Base-by-base conservation (phyloP, 2,329 filamentous ascomycete species). In the Fusarium setosum region DNA sequence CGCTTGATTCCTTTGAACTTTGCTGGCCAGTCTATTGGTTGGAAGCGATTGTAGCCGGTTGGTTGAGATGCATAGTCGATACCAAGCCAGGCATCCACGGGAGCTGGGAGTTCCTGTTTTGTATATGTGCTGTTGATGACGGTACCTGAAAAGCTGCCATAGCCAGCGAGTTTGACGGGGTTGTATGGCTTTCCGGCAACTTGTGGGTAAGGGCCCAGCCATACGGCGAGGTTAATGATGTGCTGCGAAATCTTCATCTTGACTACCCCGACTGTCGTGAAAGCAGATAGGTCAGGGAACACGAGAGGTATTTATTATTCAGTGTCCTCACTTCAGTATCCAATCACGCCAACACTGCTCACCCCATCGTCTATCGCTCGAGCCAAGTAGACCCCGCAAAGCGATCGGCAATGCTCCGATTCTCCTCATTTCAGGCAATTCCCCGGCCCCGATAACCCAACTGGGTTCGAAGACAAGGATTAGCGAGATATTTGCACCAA, bases 61-160 rank as follows among this genome's bases (percentile, higher is more conserved):
- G 80, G 81, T 26, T 81, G 79, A 1, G 72, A 71, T 0, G 82
- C 76, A 47, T 83, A 84, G 65, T 82, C 79, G 29, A 84, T 77
- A 3, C 81, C 81, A 6, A 84, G 71, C 82, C 82, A 84, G 0
- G 82, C 81, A 61, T 84, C 80, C 2, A 84, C 77, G 0, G 75
- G 26, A 1, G 53, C 29, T 4, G 68, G 63, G 0, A 71, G 47
- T 0, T 52, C 31, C 7, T 65, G 41, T 12, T 52, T 60, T 10
- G 42, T 63, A 2, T 69, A 56, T 0, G 68, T 70, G 11, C 51
- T 56, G 32, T 70, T 71, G 26, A 69, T 9, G 1, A 60, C 60
- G 0, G 63, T 70, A 2, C 68, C 68, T 1, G 66, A 69, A 12
- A 69, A 69, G 10, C 55, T 65, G 2, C 68, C 68, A 5, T 70